phyloP scores from a whole-genome alignment of 257 asterid genomes.

The Gardenia jasminoides region DNA sequence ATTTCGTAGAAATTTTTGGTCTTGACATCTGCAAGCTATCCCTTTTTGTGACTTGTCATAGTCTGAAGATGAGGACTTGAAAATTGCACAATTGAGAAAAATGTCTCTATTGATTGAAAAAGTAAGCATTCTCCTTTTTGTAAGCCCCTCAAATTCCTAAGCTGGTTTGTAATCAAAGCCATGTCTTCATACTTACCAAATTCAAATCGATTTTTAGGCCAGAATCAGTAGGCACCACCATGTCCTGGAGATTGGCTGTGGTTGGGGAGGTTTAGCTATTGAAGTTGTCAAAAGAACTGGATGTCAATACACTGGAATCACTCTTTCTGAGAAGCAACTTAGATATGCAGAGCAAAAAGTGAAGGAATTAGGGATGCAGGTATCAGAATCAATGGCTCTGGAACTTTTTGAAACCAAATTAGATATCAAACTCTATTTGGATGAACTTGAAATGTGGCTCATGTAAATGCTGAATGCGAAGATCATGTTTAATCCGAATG shows the following conservation, averaged over 20 bases:
- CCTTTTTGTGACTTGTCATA: constrained; percentile 16
- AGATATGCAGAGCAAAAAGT: constrained; percentile 66
- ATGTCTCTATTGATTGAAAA: constrained; percentile 73
- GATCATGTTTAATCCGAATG: not conserved
- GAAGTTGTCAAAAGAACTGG: constrained; percentile 81
- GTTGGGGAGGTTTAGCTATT: constrained; percentile 92
- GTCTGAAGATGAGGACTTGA: constrained; percentile 75
- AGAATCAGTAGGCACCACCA: constrained; percentile 61
- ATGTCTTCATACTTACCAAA: constrained; percentile 5
- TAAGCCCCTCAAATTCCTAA: not conserved
- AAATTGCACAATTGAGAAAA: constrained; percentile 75
- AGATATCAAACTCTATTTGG: too few relatives aligned
- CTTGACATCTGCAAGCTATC: constrained; percentile 2
- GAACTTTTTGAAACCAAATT: not conserved
- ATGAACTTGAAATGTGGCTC: not conserved
- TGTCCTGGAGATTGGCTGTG: constrained; percentile 85
- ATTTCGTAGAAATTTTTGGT: not conserved
- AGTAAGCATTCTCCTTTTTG: constrained; percentile 27
- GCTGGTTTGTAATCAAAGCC: not conserved
- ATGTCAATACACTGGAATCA: constrained; percentile 88
- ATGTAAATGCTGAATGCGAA: not conserved
- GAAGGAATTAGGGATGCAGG: constrained; percentile 82
- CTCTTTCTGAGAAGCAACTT: constrained; percentile 77
- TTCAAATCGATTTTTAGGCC: constrained; percentile 46
- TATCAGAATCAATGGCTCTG: constrained; percentile 3